Evolutionary conservation across 768 basidiomycete genomes (phyloP), one percentile per base, ranked within the genome.

Genomic region (Suillus weaverae): DNA sequence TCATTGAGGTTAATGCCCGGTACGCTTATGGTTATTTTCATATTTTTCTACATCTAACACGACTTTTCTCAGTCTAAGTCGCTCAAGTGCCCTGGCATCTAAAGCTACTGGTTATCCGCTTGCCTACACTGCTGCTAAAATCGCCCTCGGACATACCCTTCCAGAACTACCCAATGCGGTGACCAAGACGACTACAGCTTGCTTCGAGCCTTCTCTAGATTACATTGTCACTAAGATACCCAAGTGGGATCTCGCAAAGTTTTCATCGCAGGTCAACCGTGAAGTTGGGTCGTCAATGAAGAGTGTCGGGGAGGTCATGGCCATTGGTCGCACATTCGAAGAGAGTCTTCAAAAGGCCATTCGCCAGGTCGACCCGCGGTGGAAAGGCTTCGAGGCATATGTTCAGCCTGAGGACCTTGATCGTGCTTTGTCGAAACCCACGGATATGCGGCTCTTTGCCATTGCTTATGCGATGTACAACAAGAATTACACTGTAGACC

Each of bases 161-260:
- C 97, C 97, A 6, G 97, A 98, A 81, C 85, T 99, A 26, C 97
- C 97, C 16, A 99, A 99, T 77, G 96, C 97, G 46, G 97, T 99
- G 67, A 99, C 97, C 60, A 99, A 99, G 81, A 97, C 95, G 4
- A 99, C 97, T 1, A 99, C 97, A 11, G 97, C 97, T 2, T 99
- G 97, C 80, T 99, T 99, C 79, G 97, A 99, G 75, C 97, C 97
- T 32, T 97, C 96, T 9, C 84, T 99, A 51, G 97, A 99, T 78
- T 99, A 99, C 78, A 97, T 99, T 73, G 97, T 99, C 66, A 97
- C 95, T 57, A 99, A 99, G 81, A 99, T 99, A 68, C 97, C 97
- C 66, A 98, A 98, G 77, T 99, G 97, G 97, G 97, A 99, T 80
- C 82, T 99, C 63, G 95, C 96, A 69, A 99, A 99, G 78, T 99